phyloP scores from a whole-genome alignment of 225 moss, liverwort and hornwort genomes.

The Polytrichum formosum region DNA sequence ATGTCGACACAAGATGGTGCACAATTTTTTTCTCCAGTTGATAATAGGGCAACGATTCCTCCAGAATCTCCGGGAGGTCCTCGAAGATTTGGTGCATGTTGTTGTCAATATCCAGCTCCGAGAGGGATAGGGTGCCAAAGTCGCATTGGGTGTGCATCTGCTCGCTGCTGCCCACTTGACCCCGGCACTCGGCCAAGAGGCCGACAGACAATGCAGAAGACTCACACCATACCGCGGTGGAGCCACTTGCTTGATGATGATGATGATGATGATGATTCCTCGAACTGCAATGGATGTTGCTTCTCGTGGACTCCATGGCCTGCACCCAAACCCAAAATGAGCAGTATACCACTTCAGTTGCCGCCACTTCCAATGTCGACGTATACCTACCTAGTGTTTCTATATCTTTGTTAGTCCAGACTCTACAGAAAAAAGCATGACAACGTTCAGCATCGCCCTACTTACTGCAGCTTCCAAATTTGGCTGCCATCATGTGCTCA shows the following conservation, averaged over 20 bases:
- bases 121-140: slow-evolving; percentile 12
- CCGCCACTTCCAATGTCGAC: too few species aligned
- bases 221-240: slow-evolving; percentile 17
- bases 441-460: too few species aligned
- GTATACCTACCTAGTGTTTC: too few species aligned
- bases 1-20: not conserved
- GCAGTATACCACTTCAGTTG: too few species aligned
- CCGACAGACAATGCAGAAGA: not conserved
- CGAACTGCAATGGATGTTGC: not conserved
- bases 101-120: slow-evolving; percentile 41
- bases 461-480: too few species aligned
- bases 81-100: slow-evolving; percentile 43
- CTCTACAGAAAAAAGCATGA: too few species aligned
- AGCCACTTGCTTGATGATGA: not conserved
- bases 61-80: slow-evolving; percentile 41
- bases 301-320: slow-evolving; percentile 6
- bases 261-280: slow-evolving; percentile 17
- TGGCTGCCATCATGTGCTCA: too few species aligned
- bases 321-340: not conserved
- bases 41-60: slow-evolving; percentile 12
- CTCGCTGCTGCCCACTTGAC: slow-evolving; percentile 9
- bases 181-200: slow-evolving; percentile 14
- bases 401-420: too few species aligned
- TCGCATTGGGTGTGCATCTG: not conserved
- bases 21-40: not conserved